phyloP scores from a whole-genome alignment of 129 eudicot species.

The Smallanthus sonchifolius region DNA sequence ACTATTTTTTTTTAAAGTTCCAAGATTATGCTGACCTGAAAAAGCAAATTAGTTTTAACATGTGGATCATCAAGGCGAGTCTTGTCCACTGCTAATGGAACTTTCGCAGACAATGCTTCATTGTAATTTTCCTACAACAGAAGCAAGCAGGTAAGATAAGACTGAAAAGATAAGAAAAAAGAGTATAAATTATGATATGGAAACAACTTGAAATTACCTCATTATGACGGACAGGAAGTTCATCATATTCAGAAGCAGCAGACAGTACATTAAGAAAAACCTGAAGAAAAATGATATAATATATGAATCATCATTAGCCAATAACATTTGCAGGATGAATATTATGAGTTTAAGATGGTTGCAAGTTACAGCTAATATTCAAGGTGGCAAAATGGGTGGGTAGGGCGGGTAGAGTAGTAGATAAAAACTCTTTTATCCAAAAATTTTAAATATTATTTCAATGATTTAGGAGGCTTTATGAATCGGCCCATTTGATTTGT shows the following conservation, averaged over 20 bases:
- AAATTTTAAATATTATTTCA: background rate
- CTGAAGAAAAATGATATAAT: constrained; percentile 30
- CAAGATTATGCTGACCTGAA: constrained; percentile 60
- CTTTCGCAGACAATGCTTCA: constrained; percentile 68
- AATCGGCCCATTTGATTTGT: background rate
- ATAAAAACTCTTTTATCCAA: background rate
- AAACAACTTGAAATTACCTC: constrained; percentile 56
- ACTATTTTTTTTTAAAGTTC: background rate
- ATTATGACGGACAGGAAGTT: constrained; percentile 97
- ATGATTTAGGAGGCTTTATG: background rate
- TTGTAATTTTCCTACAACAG: constrained; percentile 74
- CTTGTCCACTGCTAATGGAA: constrained; percentile 68
- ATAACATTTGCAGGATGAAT: background rate
- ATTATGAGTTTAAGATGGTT: background rate
- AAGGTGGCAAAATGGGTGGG: background rate
- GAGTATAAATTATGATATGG: background rate
- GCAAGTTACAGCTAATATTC: background rate
- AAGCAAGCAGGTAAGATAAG: background rate
- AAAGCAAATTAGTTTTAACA: constrained; percentile 90
- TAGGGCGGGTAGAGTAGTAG: background rate
- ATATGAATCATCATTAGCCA: background rate
- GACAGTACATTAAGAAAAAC: constrained; percentile 79
- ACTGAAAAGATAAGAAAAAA: background rate
- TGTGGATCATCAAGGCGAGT: constrained; percentile 92
- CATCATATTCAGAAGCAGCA: constrained; percentile 97